Conservation (phyloP, 495 filamentous ascomycete genomes). For the Lepraria neglecta region DNA sequence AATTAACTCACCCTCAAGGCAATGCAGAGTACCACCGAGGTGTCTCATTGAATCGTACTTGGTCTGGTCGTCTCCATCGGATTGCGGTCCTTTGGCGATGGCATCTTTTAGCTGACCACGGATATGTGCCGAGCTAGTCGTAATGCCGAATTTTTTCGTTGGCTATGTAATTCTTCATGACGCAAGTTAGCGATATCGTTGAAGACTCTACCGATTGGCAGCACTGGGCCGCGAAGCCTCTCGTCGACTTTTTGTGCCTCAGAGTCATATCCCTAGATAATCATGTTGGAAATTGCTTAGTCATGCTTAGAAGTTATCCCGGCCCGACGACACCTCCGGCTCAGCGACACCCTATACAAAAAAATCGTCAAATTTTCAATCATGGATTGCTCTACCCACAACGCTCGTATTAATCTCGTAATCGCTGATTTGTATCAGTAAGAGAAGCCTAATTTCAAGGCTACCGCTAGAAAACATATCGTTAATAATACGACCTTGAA, state of each 20-base stretch:
- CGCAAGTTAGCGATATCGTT: not conserved
- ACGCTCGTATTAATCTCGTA: no score
- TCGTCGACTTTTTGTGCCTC: not conserved
- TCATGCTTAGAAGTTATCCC: no score
- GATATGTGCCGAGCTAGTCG: not conserved
- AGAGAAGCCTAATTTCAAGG: no score
- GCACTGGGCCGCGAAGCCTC: not conserved
- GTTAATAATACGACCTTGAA: no score
- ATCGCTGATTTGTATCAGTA: no score
- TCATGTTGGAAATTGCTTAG: no score
- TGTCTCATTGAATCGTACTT: not conserved
- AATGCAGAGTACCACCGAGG: not conserved
- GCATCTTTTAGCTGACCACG: not conserved
- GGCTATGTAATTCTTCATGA: slow-evolving; percentile 1
- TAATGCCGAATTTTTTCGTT: not conserved
- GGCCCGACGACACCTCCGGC: no score
- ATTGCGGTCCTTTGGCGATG: not conserved
- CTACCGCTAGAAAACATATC: no score
- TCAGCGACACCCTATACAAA: no score
- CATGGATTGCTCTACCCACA: no score
- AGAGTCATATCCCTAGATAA: not conserved
- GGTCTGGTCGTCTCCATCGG: not conserved
- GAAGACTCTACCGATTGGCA: not conserved
- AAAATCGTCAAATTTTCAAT: no score
- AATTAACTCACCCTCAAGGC: not conserved